These are phyloP conservation scores for Carnegiea gigantea DNA, from an alignment of 179 eudicot species.

Conservation along the genomic window DNA sequence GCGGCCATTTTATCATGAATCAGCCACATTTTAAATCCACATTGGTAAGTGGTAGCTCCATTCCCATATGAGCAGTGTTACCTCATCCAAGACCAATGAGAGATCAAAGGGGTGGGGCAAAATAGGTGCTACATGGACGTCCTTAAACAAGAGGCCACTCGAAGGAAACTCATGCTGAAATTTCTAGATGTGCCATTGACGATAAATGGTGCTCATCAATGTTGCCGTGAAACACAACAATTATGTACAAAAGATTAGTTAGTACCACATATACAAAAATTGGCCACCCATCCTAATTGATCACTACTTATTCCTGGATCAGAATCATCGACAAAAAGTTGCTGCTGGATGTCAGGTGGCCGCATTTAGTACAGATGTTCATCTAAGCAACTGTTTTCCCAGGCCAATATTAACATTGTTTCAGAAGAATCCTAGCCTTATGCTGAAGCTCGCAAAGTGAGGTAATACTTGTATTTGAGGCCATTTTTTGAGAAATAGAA, in stretches of 20 bases:
- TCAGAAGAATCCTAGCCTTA: constrained; percentile 55
- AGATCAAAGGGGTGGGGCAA: no score
- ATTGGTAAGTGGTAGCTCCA: no score
- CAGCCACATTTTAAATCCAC: no score
- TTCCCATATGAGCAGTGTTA: no score
- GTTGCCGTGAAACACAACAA: not conserved
- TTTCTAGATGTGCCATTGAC: not conserved
- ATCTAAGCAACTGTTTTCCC: not conserved
- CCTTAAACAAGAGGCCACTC: not conserved
- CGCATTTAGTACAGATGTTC: not conserved
- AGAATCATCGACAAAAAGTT: constrained; percentile 25
- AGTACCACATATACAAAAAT: constrained; percentile 17
- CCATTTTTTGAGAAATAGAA: constrained; percentile 13
- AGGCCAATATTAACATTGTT: constrained; percentile 38
- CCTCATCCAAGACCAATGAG: no score
- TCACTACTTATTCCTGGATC: constrained; percentile 9
- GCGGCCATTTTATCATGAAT: no score
- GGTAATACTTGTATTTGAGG: constrained; percentile 17
- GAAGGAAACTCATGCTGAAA: not conserved
- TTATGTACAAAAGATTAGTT: constrained; percentile 15
- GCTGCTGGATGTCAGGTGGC: constrained; percentile 16
- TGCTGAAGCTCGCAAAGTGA: constrained; percentile 54
- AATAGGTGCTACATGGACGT: not conserved
- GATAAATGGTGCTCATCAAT: not conserved
- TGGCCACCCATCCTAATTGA: constrained; percentile 5